Base-by-base conservation (phyloP, 176 grass and related monocot species). In the Saccharum spontaneum region DNA sequence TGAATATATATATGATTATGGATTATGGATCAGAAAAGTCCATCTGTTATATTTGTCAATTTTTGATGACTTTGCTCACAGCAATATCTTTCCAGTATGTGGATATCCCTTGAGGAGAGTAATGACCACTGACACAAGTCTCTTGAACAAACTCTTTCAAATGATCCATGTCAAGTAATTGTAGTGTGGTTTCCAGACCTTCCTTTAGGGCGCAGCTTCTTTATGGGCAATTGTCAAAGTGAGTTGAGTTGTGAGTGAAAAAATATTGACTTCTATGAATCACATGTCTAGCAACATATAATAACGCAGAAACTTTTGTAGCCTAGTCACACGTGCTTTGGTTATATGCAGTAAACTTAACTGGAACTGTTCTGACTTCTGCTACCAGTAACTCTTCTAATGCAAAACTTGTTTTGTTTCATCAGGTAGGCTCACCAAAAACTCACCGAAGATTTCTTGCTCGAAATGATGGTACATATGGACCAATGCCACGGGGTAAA, bases 371-470 rank as follows among this genome's bases (percentile, higher is more conserved):
- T 68, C 59, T 67, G 41, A 22, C 44, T 46, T 73, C 10, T 57
- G 40, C 23, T 31, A 69, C 41, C 60, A 16, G 15, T 26, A 81
- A 44, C 11, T 78, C 33, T 86, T 71, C 7, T 69, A 76, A 69
- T 46, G 44, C 23, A 64, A 63, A 23, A 45, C 67, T 26, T 3
- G 12, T 37, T 62, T 86, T 15, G 28, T 86, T 68, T 50, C 80
- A n/a, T 67, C 80, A 95, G 95, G 93, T 98, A 90, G 93, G 95
- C 40, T 93, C 95, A n/a, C 93, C 95, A 71, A 98, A 92, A 81
- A 95, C 95, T 63, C 95, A 98, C 30, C 84, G 93, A 45, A 98
- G 93, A 90, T 98, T 83, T 91, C 93, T 98, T 87, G 95, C 95
- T 79, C 91, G 91, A 44, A 89, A 92, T 71, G 87, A 86, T 76